Conservation (phyloP, 2,329 filamentous ascomycete genomes). For the Cyphellophora europaea region DNA sequence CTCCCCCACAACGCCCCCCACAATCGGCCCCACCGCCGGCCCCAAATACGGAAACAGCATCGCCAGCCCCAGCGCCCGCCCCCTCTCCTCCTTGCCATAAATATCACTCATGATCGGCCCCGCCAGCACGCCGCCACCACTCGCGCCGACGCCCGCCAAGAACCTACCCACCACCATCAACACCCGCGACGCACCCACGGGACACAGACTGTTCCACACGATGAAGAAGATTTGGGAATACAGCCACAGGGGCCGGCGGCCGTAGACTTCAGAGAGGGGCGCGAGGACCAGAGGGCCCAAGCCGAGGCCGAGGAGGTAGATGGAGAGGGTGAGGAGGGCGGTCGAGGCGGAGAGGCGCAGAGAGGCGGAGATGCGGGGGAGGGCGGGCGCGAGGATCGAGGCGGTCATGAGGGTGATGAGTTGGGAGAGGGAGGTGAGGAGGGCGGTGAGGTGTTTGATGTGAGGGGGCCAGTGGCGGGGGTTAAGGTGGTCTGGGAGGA, state of each 20-base stretch:
- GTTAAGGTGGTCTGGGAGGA: too few species aligned
- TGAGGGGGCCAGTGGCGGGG: slow-evolving; percentile 36
- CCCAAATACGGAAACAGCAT: slow-evolving; percentile 22
- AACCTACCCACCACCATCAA: slow-evolving; percentile 39
- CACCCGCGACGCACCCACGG: slow-evolving; percentile 32
- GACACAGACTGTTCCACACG: slow-evolving; percentile 41
- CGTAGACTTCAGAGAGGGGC: slow-evolving; percentile 34
- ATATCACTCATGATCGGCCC: slow-evolving; percentile 23
- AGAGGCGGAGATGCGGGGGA: slow-evolving; percentile 37
- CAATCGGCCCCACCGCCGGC: slow-evolving; percentile 22
- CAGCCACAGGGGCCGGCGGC: slow-evolving; percentile 34
- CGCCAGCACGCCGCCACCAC: slow-evolving; percentile 23
- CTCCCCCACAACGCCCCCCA: slow-evolving; percentile 16
- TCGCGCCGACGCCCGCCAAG: slow-evolving; percentile 38
- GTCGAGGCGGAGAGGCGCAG: slow-evolving; percentile 30
- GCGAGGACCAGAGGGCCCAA: slow-evolving; percentile 33
- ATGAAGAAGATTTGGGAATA: slow-evolving; percentile 34
- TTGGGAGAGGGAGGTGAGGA: slow-evolving; percentile 40
- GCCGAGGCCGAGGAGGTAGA: slow-evolving; percentile 36
- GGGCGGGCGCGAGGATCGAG: slow-evolving; percentile 38
- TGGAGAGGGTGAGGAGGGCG: slow-evolving; percentile 32
- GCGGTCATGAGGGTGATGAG: slow-evolving; percentile 48
- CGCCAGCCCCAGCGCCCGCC: slow-evolving; percentile 22
- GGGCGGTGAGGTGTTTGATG: slow-evolving; percentile 41
- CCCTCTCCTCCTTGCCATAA: slow-evolving; percentile 24